Evolutionary conservation across 2,329 filamentous ascomycete species (phyloP), one percentile per base, ranked within the genome.

Genomic region (Anisogramma anomala): DNA sequence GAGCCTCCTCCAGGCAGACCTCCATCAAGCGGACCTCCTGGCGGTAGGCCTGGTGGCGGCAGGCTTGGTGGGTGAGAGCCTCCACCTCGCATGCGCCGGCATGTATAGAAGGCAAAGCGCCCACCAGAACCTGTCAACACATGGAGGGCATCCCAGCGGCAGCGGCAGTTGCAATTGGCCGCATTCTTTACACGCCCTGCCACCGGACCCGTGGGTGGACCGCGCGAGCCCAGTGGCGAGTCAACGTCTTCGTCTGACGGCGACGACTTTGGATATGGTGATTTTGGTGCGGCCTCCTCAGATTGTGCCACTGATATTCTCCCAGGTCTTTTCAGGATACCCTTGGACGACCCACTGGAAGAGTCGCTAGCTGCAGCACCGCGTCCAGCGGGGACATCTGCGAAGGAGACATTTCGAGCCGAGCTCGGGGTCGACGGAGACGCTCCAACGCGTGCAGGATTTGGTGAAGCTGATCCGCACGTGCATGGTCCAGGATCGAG

Each of bases 321-420:
- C n/a, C n/a, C n/a, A n/a, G n/a, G 37, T 25, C 30, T 40, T 15
- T 25, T 20, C 10, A 41, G 31, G 15, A 41, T 41, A 6, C 38
- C 6, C 11, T 11, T 34, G 11, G 31, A 23, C 22, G 22, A 9
- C 9, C 6, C 22, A 9, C 22, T 9, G 13, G 10, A 18, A 11
- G 20, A 5, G 3, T 17, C 6, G 19, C 17, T 5, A 4, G 7
- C 28, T 15, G 33, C 6, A n/a, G 18, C 13, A 25, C 3, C 28
- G 15, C 15, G 5, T 9, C 9, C 9, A 9, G 5, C 9, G 13
- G 30, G 15, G 6, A 10, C 22, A 23, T 42, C 39, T 15, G 39
- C 35, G 6, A 46, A 46, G 18, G 32, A 39, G 27, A 46, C 43
- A 17, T 25, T 39, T 10, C 40, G 43, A 36, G 26, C n/a, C 14